Percentiles rank a stretch among this genome's conserved stretches.
These are phyloP conservation scores for Erythrobasidium hasegawianum DNA, from an alignment of 1,284 basidiomycete genomes.

Conservation along the genomic window DNA sequence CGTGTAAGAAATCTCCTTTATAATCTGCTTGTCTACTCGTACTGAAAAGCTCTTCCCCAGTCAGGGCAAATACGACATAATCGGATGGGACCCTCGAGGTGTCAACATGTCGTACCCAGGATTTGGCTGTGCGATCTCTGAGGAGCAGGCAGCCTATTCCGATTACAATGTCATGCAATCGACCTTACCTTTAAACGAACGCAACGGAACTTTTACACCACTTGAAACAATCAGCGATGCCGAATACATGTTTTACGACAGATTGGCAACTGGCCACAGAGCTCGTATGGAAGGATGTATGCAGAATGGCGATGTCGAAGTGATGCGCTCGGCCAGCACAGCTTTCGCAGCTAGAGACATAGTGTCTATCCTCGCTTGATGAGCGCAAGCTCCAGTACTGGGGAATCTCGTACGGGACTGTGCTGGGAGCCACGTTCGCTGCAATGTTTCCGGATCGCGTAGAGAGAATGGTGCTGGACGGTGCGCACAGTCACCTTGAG, in stretches of 20 bases:
- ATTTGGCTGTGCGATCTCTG: constrained; percentile 34
- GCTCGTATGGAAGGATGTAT: constrained; percentile 35
- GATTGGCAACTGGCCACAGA: constrained; percentile 22
- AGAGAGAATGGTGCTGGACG: constrained; percentile 43
- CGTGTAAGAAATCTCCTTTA: constrained; percentile 25
- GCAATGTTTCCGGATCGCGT: constrained; percentile 46
- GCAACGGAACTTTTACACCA: background rate
- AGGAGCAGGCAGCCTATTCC: constrained; percentile 28
- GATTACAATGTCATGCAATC: constrained; percentile 28
- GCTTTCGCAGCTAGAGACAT: constrained; percentile 43
- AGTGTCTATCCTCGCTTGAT: constrained; percentile 42
- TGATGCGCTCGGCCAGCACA: constrained; percentile 38
- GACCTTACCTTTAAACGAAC: constrained; percentile 30
- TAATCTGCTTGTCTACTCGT: too few species aligned
- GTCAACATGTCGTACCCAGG: constrained; percentile 40
- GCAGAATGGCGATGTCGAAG: constrained; percentile 32
- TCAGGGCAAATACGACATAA: constrained; percentile 38
- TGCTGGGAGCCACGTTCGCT: constrained; percentile 45
- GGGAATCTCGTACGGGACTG: constrained; percentile 44
- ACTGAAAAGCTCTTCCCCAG: background rate
- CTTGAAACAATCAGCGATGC: constrained; percentile 4
- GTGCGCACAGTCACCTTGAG: constrained; percentile 32
- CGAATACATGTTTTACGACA: background rate
- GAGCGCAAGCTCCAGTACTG: constrained; percentile 43
- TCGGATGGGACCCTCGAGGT: constrained; percentile 42